These are phyloP conservation scores for Crepidotus variabilis DNA, from an alignment of 768 basidiomycete genomes.

Conservation along the genomic window DNA sequence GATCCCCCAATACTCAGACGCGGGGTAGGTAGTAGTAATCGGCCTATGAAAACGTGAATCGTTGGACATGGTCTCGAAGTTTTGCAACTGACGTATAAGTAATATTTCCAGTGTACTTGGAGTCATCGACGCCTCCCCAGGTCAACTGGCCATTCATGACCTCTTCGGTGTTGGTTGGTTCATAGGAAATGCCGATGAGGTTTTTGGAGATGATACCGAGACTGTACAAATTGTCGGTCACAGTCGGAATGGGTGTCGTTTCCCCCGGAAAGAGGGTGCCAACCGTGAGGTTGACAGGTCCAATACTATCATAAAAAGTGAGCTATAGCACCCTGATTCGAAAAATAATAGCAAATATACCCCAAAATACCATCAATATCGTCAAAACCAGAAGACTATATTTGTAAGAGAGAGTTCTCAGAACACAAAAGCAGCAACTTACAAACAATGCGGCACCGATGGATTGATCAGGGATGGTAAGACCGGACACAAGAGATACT, in stretches of 20 bases:
- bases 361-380: conserved; percentile 66
- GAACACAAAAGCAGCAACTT: not conserved
- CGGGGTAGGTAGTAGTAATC: conserved; percentile 42
- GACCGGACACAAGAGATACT: conserved; percentile 44
- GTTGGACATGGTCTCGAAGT: not conserved
- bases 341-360: conserved; percentile 26
- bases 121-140: conserved; percentile 46
- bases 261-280: conserved; percentile 26
- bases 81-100: conserved; percentile 3
- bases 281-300: conserved; percentile 52
- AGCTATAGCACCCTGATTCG: not conserved
- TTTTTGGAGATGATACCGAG: conserved; percentile 35
- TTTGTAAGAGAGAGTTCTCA: not conserved
- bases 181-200: conserved; percentile 48
- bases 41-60: conserved; percentile 26
- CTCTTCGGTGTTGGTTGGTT: conserved; percentile 35
- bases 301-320: conserved; percentile 41
- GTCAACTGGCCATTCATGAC: conserved; percentile 48
- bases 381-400: conserved; percentile 31
- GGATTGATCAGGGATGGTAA: conserved; percentile 52
- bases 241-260: conserved; percentile 40
- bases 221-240: conserved; percentile 50
- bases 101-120: conserved; percentile 20
- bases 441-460: conserved; percentile 54
- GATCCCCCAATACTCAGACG: conserved; percentile 56